Conservation (phyloP, 2,329 filamentous ascomycete genomes). For the Bipolaris gigantea region DNA sequence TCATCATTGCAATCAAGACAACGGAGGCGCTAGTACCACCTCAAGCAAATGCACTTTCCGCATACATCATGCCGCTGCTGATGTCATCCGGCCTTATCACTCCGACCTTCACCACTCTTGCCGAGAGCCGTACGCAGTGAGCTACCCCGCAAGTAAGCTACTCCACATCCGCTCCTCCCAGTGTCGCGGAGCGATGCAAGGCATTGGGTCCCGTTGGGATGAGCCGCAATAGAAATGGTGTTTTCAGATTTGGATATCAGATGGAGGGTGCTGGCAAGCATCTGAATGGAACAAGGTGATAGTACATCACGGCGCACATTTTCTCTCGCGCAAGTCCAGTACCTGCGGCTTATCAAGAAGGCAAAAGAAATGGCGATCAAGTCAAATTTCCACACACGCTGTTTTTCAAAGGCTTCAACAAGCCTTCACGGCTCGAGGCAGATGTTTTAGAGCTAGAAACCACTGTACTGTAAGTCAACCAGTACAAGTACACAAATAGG, state of each 20-base stretch:
- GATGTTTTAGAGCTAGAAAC: conserved; percentile 47
- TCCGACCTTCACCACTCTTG: conserved; percentile 8
- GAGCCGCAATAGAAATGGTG: too few species aligned
- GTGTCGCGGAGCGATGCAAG: conserved; percentile 4
- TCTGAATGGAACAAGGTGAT: neutral
- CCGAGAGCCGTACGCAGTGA: neutral
- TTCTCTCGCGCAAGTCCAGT: conserved; percentile 36
- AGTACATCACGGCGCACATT: conserved; percentile 36
- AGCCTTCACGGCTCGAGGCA: conserved; percentile 46
- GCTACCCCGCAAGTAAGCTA: conserved; percentile 16
- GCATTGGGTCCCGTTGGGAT: conserved; percentile 5
- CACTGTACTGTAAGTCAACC: conserved; percentile 27
- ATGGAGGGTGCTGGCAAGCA: neutral
- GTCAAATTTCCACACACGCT: conserved; percentile 38
- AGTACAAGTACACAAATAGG: neutral
- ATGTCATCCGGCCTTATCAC: conserved; percentile 12
- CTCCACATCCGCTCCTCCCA: conserved; percentile 14
- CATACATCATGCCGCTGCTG: neutral
- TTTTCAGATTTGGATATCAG: neutral
- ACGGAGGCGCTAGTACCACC: neutral
- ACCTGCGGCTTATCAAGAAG: conserved; percentile 29
- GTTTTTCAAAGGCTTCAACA: conserved; percentile 48
- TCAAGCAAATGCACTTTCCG: neutral
- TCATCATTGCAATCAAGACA: neutral
- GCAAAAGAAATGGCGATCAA: conserved; percentile 27